Conservation (phyloP, 306 rosid species). For the Lagenaria siceraria region DNA sequence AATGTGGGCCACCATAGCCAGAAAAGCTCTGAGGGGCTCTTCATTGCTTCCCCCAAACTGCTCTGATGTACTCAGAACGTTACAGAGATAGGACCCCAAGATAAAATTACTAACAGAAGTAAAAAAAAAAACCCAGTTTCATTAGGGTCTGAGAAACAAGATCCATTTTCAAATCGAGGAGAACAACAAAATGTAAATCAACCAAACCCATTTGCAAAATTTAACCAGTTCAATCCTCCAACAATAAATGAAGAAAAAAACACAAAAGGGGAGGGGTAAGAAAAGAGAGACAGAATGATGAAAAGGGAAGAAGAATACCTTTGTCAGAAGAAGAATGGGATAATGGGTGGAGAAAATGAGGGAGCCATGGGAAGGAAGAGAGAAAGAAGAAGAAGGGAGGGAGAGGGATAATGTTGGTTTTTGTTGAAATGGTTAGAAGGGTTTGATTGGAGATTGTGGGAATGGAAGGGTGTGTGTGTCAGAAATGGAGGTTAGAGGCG, state of each 20-base stretch:
- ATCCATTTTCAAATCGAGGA: not conserved
- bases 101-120: not conserved
- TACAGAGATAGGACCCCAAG: not conserved
- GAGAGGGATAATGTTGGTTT: not conserved
- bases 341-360: not conserved
- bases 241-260: not conserved
- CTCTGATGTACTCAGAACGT: not conserved
- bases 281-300: not conserved
- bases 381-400: not conserved
- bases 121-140: not conserved
- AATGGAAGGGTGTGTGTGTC: not conserved
- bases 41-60: slow-evolving; percentile 3
- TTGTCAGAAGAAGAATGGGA: not conserved
- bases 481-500: slow-evolving; percentile 6
- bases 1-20: slow-evolving; percentile 1
- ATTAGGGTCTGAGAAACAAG: not conserved
- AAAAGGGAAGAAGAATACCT: not conserved
- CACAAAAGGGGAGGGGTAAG: too few species aligned
- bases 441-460: not conserved
- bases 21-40: not conserved
- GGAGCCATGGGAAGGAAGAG: not conserved
- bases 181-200: not conserved
- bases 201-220: not conserved
- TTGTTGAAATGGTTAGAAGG: not conserved
- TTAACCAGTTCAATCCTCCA: not conserved